Conservation (phyloP, 2,329 filamentous ascomycete species). For the Ustulina deusta region DNA sequence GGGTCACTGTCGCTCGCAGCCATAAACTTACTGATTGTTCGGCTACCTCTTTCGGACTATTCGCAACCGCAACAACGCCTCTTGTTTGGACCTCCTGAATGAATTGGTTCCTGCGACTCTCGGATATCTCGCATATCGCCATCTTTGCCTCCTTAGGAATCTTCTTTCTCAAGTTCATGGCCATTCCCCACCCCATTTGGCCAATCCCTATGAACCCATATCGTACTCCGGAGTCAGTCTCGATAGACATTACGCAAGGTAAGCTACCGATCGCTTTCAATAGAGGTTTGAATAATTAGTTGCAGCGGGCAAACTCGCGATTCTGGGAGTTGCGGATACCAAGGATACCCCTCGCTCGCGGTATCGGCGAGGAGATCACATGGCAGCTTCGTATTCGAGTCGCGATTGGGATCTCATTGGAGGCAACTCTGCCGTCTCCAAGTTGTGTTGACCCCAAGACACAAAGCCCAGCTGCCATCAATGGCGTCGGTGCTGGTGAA, state of each 20-base stretch:
- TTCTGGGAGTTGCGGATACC: background rate
- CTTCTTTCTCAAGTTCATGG: constrained; percentile 33
- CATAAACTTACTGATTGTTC: constrained; percentile 32
- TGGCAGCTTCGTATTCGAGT: background rate
- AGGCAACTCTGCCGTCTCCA: constrained; percentile 13
- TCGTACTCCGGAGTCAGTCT: constrained; percentile 18
- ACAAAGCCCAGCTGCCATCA: constrained; percentile 5
- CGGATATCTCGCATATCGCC: constrained; percentile 34
- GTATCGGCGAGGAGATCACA: background rate
- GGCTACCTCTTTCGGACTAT: constrained; percentile 30
- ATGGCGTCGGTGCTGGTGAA: background rate
- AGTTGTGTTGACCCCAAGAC: constrained; percentile 8
- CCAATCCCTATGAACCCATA: constrained; percentile 37
- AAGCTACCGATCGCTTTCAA: too few relatives aligned
- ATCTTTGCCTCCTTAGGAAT: constrained; percentile 28
- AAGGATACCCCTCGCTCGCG: background rate
- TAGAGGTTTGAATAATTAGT: background rate
- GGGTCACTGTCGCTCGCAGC: background rate
- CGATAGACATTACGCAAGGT: constrained; percentile 19
- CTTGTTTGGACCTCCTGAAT: constrained; percentile 21
- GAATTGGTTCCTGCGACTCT: constrained; percentile 28
- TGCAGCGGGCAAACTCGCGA: background rate
- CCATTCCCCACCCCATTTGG: constrained; percentile 35
- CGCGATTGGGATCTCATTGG: background rate
- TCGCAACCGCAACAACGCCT: constrained; percentile 19